Evolutionary conservation across 352 stramenopile species (phyloP).

Genomic region (Globisporangium radiosum): DNA sequence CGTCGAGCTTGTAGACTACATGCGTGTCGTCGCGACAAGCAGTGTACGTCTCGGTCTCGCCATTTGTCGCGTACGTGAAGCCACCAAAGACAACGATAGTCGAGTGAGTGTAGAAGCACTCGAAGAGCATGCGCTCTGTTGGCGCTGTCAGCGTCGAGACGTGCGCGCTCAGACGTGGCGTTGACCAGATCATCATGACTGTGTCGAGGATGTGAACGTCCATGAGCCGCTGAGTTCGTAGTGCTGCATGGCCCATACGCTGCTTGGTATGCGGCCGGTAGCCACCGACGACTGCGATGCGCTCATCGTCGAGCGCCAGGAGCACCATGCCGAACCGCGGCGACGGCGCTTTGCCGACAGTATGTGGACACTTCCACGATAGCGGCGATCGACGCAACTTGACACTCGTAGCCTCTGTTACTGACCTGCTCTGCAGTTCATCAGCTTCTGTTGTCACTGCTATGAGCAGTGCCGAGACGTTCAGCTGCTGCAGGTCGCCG

Average conservation of each 20-base stretch:
- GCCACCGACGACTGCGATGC: conserved; percentile 33
- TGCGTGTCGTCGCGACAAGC: conserved; percentile 18
- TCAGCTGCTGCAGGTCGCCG: conserved; percentile 40
- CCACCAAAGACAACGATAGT: conserved; percentile 46
- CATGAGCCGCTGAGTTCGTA: conserved; percentile 11
- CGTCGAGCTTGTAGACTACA: conserved; percentile 52
- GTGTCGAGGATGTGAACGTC: conserved; percentile 47
- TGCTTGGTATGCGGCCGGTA: conserved; percentile 15
- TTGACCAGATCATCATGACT: conserved; percentile 41
- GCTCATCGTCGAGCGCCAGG: conserved; percentile 30
- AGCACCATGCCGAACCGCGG: conserved; percentile 43
- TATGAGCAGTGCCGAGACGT: neutral
- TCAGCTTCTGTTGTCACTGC: neutral
- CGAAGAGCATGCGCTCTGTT: conserved; percentile 35
- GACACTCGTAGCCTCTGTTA: conserved; percentile 6
- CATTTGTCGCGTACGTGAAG: conserved; percentile 32
- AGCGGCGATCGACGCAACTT: neutral
- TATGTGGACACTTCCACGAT: conserved; percentile 32
- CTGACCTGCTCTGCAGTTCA: neutral
- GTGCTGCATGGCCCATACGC: neutral
- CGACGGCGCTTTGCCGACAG: conserved; percentile 42
- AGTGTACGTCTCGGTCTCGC: conserved; percentile 32
- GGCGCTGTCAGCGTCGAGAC: conserved; percentile 22
- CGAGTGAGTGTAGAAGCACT: conserved; percentile 33
- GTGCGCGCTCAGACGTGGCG: conserved; percentile 32